Percentiles rank a stretch among this genome's conserved stretches.
These are phyloP conservation scores for Penicillium sp. DNA, from an alignment of 2,329 filamentous ascomycete genomes.

Conservation along the genomic window DNA sequence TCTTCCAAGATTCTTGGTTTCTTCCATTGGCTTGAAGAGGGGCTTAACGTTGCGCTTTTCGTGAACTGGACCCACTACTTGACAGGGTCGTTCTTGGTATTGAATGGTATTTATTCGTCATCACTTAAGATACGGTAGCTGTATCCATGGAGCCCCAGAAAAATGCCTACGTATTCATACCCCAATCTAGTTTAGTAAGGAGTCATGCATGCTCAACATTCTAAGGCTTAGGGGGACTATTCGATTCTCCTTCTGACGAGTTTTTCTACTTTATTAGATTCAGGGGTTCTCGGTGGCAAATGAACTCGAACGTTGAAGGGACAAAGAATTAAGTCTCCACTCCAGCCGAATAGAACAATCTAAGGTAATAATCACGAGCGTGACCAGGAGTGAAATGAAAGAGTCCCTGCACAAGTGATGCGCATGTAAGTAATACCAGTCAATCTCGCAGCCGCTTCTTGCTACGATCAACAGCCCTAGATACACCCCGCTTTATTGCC, in stretches of 20 bases:
- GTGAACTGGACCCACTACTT: conserved; percentile 16
- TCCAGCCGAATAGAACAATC: not conserved
- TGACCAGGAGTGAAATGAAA: not conserved
- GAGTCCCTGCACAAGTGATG: conserved; percentile 8
- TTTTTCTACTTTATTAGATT: not conserved
- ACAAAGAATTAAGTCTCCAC: not conserved
- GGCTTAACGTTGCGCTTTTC: conserved; percentile 19
- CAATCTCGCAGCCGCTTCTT: conserved; percentile 27
- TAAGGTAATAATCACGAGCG: not conserved
- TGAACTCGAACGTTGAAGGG: not conserved
- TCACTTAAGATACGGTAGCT: not conserved
- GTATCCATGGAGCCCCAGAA: not conserved
- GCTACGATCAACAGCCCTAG: conserved; percentile 26
- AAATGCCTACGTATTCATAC: conserved; percentile 12
- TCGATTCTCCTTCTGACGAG: not conserved
- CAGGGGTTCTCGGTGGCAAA: conserved; percentile 4
- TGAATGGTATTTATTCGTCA: conserved; percentile 1
- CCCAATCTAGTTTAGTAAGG: conserved; percentile 5
- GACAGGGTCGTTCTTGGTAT: conserved; percentile 19
- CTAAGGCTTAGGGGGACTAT: not conserved
- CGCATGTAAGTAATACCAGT: conserved; percentile 22
- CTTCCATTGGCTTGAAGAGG: conserved; percentile 26
- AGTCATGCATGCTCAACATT: conserved; percentile 6
- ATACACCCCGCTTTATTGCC: conserved; percentile 20
- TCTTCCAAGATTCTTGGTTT: conserved; percentile 25